Base-by-base conservation (phyloP, 352 stramenopile genomes). In the Globisporangium viniferum region DNA sequence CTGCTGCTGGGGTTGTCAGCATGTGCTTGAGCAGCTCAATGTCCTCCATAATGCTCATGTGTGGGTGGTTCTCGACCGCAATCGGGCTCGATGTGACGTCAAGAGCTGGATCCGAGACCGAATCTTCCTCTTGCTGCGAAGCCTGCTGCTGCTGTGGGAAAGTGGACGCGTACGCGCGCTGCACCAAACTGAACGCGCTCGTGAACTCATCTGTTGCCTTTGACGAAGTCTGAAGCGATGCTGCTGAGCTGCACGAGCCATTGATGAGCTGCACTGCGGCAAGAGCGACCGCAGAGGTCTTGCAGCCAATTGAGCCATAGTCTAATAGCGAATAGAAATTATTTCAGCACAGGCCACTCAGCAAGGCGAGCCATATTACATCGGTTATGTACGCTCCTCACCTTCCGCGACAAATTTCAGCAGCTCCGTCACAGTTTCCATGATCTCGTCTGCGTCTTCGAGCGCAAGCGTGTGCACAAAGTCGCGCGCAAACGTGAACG, bases 401-500 rank as follows among this genome's bases (percentile, higher is more conserved):
- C 41, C 41, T 72, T 73, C 68, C 2, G 33, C 44, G n/a, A 71
- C 68, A 9, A 58, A 35, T 22, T 54, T 39, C 2, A 73, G 59
- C 2, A 73, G 55, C 8, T 72, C 68, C 29, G 31, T 54, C 20
- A 73, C 64, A 3, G 51, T 18, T 12, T 72, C 18, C 4, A 67
- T 33, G 33, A 68, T 41, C 14, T 68, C 68, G 46, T 72, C 58
- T 18, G 69, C 66, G 58, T 82, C 75, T 39, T 84, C 65, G 1
- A 81, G 66, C 55, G 77, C 59, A 8, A 87, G 75, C 46, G 80
- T 49, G 14, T 79, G 73, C 41, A 84, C 74, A 31, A 92, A 81
- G 68, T 92, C 84, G 2, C 86, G 79, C 4, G 82, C 82, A 64
- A 90, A 90, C 0, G 79, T 88, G 66, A 91, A 84, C 12, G 69